Conservation (phyloP, 352 stramenopile genomes). For the Phytophthora colocasiae region DNA sequence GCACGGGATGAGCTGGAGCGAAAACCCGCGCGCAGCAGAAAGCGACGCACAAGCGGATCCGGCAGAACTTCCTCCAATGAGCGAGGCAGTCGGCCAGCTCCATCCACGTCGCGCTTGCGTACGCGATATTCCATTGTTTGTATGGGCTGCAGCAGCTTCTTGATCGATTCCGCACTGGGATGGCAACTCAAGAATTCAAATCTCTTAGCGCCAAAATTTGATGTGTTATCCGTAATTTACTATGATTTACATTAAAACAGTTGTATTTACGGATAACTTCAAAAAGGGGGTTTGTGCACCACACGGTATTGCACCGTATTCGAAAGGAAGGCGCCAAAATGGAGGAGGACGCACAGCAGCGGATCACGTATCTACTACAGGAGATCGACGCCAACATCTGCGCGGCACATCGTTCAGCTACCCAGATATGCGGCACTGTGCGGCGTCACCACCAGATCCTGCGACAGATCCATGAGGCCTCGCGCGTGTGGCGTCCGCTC, state of each 20-base stretch:
- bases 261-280: conserved; percentile 16
- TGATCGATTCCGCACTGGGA: conserved; percentile 37
- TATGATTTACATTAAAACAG: not conserved
- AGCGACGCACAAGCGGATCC: conserved; percentile 63
- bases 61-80: conserved; percentile 47
- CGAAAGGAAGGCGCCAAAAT: conserved; percentile 50
- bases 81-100: conserved; percentile 18
- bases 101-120: conserved; percentile 49
- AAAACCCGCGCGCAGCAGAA: conserved; percentile 78
- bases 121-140: conserved; percentile 59
- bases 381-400: conserved; percentile 89
- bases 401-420: conserved; percentile 76
- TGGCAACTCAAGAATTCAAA: conserved; percentile 27
- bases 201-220: conserved; percentile 10
- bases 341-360: conserved; percentile 81
- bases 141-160: conserved; percentile 17
- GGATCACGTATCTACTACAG: conserved; percentile 85
- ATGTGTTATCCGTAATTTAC: conserved; percentile 4
- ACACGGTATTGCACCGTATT: conserved; percentile 18
- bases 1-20: conserved; percentile 50
- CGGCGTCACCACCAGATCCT: conserved; percentile 80
- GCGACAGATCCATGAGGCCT: conserved; percentile 74
- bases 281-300: not conserved
- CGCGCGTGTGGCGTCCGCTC: conserved; percentile 78
- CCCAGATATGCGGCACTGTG: conserved; percentile 76